Percentiles rank a stretch among this genome's conserved stretches.
Evolutionary conservation across 2,329 filamentous ascomycete species (phyloP).

Genomic region (Monilinia polystroma): DNA sequence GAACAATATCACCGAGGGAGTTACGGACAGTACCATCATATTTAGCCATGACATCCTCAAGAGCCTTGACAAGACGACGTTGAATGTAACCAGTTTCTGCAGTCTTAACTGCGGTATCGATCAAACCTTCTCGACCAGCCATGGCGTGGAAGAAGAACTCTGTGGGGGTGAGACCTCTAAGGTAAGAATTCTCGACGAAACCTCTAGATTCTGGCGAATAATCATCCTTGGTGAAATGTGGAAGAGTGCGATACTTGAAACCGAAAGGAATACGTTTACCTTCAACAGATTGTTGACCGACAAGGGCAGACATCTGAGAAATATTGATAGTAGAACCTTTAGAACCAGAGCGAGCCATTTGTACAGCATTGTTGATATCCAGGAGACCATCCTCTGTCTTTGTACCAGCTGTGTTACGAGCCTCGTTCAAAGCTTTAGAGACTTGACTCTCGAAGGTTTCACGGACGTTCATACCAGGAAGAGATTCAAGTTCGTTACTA

Average conservation of each 20-base stretch:
- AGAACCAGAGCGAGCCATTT: conserved; percentile 94
- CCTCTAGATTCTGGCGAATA: conserved; percentile 96
- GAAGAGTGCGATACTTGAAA: conserved; percentile 95
- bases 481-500: conserved; percentile 81
- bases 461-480: conserved; percentile 97
- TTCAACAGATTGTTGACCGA: conserved; percentile 97
- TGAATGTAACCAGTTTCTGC: conserved; percentile 99
- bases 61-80: conserved; percentile 93
- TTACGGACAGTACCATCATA: conserved; percentile 98
- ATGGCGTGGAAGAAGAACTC: conserved; percentile 99
- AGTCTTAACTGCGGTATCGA: conserved; percentile 99
- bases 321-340: conserved; percentile 99
- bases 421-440: conserved; percentile 88
- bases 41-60: conserved; percentile 96
- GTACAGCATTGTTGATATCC: conserved; percentile 92
- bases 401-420: conserved; percentile 94
- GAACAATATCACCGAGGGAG: conserved; percentile 91
- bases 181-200: conserved; percentile 98
- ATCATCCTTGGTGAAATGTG: conserved; percentile 98
- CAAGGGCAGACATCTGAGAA: conserved; percentile 97
- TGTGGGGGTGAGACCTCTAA: conserved; percentile 88
- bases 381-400: conserved; percentile 90
- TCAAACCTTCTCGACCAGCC: conserved; percentile 99
- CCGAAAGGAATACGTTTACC: conserved; percentile 98
- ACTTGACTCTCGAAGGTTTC: conserved; percentile 98